Evolutionary conservation across 768 basidiomycete genomes (phyloP).

Genomic region (Lactarius vividus): DNA sequence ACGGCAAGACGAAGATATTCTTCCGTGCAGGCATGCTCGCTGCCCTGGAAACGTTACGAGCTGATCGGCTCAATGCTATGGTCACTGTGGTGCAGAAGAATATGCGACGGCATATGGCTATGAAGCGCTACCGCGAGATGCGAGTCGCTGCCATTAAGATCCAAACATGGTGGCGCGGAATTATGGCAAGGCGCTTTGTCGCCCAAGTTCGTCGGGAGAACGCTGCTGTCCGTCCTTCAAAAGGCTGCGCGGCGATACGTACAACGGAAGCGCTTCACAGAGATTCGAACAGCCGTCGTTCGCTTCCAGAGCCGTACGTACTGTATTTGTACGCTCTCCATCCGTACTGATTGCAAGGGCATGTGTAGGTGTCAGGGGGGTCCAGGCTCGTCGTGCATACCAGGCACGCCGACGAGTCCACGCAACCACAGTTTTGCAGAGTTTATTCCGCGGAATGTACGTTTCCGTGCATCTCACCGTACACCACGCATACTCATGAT

Average conservation of each 20-base stretch:
- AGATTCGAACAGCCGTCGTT: constrained; percentile 58
- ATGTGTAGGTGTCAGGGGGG: constrained; percentile 66
- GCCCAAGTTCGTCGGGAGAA: constrained; percentile 67
- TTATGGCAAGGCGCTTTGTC: constrained; percentile 70
- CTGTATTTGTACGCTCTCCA: not conserved
- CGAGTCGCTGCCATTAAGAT: constrained; percentile 76
- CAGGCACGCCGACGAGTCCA: constrained; percentile 50
- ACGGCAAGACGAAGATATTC: constrained; percentile 97
- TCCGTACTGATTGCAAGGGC: constrained; percentile 17
- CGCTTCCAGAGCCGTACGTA: constrained; percentile 84
- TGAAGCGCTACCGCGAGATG: constrained; percentile 71
- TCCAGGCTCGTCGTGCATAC: constrained; percentile 61
- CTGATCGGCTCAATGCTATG: constrained; percentile 82
- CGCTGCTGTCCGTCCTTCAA: constrained; percentile 77
- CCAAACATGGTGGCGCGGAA: constrained; percentile 94
- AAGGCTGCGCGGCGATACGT: constrained; percentile 65
- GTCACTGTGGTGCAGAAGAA: constrained; percentile 98
- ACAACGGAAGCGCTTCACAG: constrained; percentile 68
- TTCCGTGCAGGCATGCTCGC: constrained; percentile 99
- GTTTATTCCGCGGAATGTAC: constrained; percentile 85
- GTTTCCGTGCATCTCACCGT: constrained; percentile 34
- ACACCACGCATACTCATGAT: constrained; percentile 4
- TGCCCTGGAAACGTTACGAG: constrained; percentile 85
- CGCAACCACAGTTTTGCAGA: constrained; percentile 76
- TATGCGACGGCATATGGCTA: constrained; percentile 81